Percentiles rank a stretch among this genome's conserved stretches.
phyloP scores from a whole-genome alignment of 1,139 yeast genomes.

The Taiozyma sp. region DNA sequence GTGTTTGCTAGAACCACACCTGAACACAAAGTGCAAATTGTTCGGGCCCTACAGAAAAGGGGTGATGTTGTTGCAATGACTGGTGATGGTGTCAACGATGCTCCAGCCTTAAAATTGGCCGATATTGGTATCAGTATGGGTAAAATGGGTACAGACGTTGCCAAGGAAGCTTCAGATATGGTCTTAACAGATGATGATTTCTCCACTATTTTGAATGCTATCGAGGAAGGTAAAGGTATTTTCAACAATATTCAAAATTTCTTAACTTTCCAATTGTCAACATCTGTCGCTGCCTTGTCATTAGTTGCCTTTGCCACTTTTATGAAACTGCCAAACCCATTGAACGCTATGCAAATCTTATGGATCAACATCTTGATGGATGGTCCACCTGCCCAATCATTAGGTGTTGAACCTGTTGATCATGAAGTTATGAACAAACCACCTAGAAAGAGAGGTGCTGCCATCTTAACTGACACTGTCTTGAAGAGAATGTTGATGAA shows the following conservation, averaged over 20 bases:
- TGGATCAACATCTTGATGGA: slow-evolving; percentile 99
- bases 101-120: slow-evolving; percentile 96
- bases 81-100: slow-evolving; percentile 98
- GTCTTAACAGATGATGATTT: slow-evolving; percentile 95
- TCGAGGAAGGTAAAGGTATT: slow-evolving; percentile 95
- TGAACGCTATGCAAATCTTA: slow-evolving; percentile 96
- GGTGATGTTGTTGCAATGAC: slow-evolving; percentile 99
- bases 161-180: slow-evolving; percentile 98
- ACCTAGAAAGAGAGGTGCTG: slow-evolving; percentile 82
- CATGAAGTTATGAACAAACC: slow-evolving; percentile 93
- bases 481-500: slow-evolving; percentile 71
- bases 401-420: slow-evolving; percentile 97
- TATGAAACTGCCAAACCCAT: slow-evolving; percentile 88
- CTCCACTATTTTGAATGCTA: slow-evolving; percentile 86
- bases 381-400: slow-evolving; percentile 98
- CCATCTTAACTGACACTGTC: slow-evolving; percentile 66
- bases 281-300: slow-evolving; percentile 91
- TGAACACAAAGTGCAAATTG: slow-evolving; percentile 89
- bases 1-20: slow-evolving; percentile 97
- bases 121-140: slow-evolving; percentile 99
- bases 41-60: slow-evolving; percentile 83
- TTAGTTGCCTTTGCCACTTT: slow-evolving; percentile 84
- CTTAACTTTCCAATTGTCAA: slow-evolving; percentile 89
- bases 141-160: slow-evolving; percentile 94
- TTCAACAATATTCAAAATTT: slow-evolving; percentile 92